Evolutionary conservation across 2,329 filamentous ascomycete species (phyloP).

Genomic region (Tympanopsis confertula): DNA sequence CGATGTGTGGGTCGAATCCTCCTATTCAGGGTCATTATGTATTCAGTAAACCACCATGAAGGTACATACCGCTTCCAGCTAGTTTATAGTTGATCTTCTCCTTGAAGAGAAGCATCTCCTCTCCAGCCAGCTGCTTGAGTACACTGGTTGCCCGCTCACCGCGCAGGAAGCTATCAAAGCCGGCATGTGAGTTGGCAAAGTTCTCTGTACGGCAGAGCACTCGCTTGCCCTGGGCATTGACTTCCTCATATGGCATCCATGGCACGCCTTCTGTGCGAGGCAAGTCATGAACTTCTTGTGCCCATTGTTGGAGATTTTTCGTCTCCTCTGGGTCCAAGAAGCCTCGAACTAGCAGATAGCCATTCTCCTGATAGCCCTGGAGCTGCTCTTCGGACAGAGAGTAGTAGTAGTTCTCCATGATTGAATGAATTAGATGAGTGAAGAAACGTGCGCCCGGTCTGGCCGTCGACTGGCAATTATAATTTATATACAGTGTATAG

Average conservation of each 20-base stretch:
- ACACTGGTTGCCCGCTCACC: constrained; percentile 15
- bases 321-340: constrained; percentile 11
- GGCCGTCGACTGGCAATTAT: too few relatives aligned
- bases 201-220: constrained; percentile 20
- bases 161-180: constrained; percentile 21
- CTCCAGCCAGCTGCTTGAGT: constrained; percentile 18
- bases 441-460: too few relatives aligned
- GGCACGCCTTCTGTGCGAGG: constrained; percentile 11
- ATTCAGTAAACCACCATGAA: neutral
- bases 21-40: constrained; percentile 7
- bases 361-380: constrained; percentile 13
- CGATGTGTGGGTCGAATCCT: constrained; percentile 25
- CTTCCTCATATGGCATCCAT: constrained; percentile 21
- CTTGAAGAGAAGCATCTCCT: constrained; percentile 27
- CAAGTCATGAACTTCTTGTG: constrained; percentile 20
- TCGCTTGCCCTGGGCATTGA: constrained; percentile 15
- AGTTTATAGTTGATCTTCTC: constrained; percentile 30
- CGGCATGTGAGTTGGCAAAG: constrained; percentile 16
- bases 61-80: constrained; percentile 18
- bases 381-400: constrained; percentile 8
- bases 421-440: too few relatives aligned
- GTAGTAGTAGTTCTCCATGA: too few relatives aligned
- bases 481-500: too few relatives aligned
- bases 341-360: constrained; percentile 14
- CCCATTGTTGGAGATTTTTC: constrained; percentile 13